phyloP scores from a whole-genome alignment of 306 rosid genomes.

The Dicorynia guianensis region DNA sequence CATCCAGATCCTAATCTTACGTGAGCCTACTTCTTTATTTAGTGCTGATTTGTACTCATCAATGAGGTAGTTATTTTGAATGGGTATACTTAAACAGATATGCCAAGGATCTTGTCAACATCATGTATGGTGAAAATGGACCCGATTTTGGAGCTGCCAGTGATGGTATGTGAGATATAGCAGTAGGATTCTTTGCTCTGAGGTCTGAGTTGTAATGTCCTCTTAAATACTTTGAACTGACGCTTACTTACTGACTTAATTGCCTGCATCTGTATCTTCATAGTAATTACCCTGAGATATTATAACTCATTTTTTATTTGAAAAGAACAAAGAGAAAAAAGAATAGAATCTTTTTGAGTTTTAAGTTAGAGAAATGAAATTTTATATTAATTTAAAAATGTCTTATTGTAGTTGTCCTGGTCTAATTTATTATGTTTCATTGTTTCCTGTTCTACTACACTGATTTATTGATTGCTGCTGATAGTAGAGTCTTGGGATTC shows the following conservation, averaged over 20 bases:
- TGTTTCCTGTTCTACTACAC: not conserved
- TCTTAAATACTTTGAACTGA: not conserved
- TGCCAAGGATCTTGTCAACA: constrained; percentile 88
- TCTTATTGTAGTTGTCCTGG: not conserved
- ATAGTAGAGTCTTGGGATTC: too few species aligned
- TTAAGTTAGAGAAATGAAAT: not conserved
- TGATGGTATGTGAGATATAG: constrained; percentile 73
- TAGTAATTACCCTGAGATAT: not conserved
- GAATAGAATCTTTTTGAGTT: not conserved
- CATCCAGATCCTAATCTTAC: constrained; percentile 99
- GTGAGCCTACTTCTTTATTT: constrained; percentile 52
- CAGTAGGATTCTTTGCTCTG: constrained; percentile 1
- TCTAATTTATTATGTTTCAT: not conserved
- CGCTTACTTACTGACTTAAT: constrained; percentile 19
- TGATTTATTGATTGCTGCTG: not conserved
- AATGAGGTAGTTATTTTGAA: constrained; percentile 32
- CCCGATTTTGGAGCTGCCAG: constrained; percentile 99
- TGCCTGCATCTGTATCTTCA: constrained; percentile 9
- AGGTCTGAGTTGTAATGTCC: constrained; percentile 14
- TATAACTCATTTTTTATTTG: constrained; percentile 6
- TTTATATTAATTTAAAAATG: not conserved
- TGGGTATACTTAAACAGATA: constrained; percentile 65
- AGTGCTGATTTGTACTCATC: constrained; percentile 22
- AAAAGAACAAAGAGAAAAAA: not conserved
- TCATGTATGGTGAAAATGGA: constrained; percentile 78